A percentile compares a stretch with the other conserved stretches of the same genome.
These are phyloP conservation scores for Dryas alaskensis DNA, from an alignment of 306 rosid genomes.

Conservation along the genomic window DNA sequence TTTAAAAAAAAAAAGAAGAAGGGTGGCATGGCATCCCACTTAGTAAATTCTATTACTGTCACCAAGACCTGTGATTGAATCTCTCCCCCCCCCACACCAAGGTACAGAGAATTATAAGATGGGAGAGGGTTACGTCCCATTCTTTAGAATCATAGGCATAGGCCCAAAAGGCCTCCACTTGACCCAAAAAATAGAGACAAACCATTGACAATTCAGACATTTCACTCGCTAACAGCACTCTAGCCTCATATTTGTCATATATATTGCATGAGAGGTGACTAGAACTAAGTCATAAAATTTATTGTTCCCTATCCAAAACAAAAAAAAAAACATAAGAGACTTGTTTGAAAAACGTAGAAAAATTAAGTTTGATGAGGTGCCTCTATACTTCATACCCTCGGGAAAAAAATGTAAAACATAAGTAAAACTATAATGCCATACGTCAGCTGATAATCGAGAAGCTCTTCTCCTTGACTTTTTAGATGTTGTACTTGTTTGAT, in stretches of 20 bases:
- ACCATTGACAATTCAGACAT: no score
- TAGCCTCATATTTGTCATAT: no score
- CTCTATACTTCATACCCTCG: not conserved
- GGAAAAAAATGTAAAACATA: not conserved
- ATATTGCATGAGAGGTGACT: no score
- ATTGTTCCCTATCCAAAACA: not conserved
- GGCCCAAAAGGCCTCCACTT: no score
- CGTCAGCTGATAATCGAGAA: slow-evolving; percentile 51
- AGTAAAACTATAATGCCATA: slow-evolving; percentile 33
- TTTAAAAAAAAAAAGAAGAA: no score
- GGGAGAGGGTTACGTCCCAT: no score
- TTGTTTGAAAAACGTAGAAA: not conserved
- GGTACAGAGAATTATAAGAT: not conserved
- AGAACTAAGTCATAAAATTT: not conserved
- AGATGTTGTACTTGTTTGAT: slow-evolving; percentile 50
- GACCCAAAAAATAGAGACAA: no score
- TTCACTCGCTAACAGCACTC: no score
- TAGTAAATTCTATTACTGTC: not conserved
- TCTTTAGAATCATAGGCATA: no score
- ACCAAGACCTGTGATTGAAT: not conserved
- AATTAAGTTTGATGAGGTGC: not conserved
- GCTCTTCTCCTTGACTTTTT: slow-evolving; percentile 59
- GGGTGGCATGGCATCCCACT: not conserved
- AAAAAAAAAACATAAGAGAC: not conserved
- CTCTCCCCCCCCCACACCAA: not conserved